These are phyloP conservation scores for Paramyrothecium roridum DNA, from an alignment of 2,329 filamentous ascomycete species.

Conservation along the genomic window DNA sequence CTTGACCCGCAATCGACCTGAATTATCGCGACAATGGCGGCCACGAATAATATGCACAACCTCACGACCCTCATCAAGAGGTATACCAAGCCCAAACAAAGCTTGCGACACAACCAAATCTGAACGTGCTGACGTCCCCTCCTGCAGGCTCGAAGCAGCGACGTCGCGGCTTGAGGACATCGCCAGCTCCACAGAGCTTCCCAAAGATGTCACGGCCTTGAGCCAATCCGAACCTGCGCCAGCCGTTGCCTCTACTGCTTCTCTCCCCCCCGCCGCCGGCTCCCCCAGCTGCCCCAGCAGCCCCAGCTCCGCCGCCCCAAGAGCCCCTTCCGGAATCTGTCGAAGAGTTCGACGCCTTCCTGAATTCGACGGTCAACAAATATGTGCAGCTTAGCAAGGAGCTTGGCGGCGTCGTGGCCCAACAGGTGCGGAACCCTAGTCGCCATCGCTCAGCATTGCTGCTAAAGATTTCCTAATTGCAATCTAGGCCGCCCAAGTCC, in stretches of 20 bases:
- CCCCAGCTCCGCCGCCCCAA: slow-evolving; percentile 8
- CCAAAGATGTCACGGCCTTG: slow-evolving; percentile 46
- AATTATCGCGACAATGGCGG: slow-evolving; percentile 54
- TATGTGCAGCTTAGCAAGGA: slow-evolving; percentile 77
- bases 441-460: not conserved
- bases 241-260: slow-evolving; percentile 17
- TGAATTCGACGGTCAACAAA: slow-evolving; percentile 69
- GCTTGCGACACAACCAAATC: not conserved
- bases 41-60: slow-evolving; percentile 87
- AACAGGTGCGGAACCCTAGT: slow-evolving; percentile 59
- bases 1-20: not conserved
- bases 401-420: slow-evolving; percentile 72
- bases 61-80: slow-evolving; percentile 96
- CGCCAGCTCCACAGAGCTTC: slow-evolving; percentile 69
- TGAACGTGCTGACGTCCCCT: slow-evolving; percentile 39
- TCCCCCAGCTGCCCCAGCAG: slow-evolving; percentile 25
- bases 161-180: slow-evolving; percentile 97
- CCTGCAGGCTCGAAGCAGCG: slow-evolving; percentile 85
- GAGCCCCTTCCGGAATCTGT: slow-evolving; percentile 72
- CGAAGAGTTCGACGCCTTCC: slow-evolving; percentile 81
- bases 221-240: slow-evolving; percentile 33
- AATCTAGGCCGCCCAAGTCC: slow-evolving; percentile 46
- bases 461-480: not conserved
- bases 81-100: slow-evolving; percentile 44
- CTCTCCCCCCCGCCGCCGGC: not conserved